phyloP scores from a whole-genome alignment of 2,329 filamentous ascomycete genomes.

The Elsinoe fawcettii region DNA sequence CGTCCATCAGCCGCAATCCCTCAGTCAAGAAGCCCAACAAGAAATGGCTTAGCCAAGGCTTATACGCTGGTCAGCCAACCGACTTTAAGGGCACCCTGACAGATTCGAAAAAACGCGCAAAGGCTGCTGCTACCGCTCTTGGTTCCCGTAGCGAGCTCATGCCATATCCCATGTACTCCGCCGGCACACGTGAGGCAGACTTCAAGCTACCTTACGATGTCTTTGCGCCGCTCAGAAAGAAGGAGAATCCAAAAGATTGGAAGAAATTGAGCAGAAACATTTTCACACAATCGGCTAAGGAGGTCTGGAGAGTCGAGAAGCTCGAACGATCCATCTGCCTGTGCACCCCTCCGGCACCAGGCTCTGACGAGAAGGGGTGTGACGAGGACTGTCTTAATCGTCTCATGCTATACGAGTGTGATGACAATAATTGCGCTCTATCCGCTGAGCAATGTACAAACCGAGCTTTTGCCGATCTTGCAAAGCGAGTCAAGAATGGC shows the following conservation, averaged over 20 bases:
- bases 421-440: constrained; percentile 77
- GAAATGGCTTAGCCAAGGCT: constrained; percentile 71
- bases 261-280: constrained; percentile 87
- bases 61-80: constrained; percentile 74
- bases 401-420: constrained; percentile 96
- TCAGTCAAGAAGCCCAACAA: constrained; percentile 47
- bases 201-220: constrained; percentile 87
- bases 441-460: constrained; percentile 71
- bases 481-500: constrained; percentile 41
- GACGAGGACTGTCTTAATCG: constrained; percentile 87
- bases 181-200: constrained; percentile 57
- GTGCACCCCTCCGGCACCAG: constrained; percentile 48
- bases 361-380: constrained; percentile 62
- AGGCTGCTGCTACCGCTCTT: constrained; percentile 58
- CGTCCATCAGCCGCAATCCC: background rate
- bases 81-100: constrained; percentile 32
- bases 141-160: constrained; percentile 51
- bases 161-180: constrained; percentile 30
- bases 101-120: constrained; percentile 4
- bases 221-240: constrained; percentile 71
- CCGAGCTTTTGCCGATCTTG: constrained; percentile 75
- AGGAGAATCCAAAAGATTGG: constrained; percentile 91
- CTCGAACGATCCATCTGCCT: constrained; percentile 50
- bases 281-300: constrained; percentile 48
- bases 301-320: constrained; percentile 27